Evolutionary conservation across 768 basidiomycete genomes (phyloP).

Genomic region (Candolleomyces eurysporus): DNA sequence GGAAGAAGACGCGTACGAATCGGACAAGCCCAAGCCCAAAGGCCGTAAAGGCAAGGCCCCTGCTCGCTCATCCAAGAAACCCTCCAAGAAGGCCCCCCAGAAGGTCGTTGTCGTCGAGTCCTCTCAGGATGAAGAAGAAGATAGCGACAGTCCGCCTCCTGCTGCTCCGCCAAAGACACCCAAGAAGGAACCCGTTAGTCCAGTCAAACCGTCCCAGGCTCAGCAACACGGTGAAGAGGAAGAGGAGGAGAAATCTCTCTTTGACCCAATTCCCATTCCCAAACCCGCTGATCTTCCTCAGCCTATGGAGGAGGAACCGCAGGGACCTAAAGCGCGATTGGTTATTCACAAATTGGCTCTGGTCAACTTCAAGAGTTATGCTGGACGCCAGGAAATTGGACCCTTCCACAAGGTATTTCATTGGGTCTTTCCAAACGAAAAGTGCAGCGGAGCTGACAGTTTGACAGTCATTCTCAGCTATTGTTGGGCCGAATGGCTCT

Average conservation of each 20-base stretch:
- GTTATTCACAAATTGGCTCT: slow-evolving; percentile 94
- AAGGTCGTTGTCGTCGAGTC: slow-evolving; percentile 23
- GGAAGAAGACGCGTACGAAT: slow-evolving; percentile 24
- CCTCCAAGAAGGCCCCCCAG: slow-evolving; percentile 18
- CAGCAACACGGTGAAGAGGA: slow-evolving; percentile 18
- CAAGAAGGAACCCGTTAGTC: slow-evolving; percentile 16
- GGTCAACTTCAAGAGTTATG: slow-evolving; percentile 97
- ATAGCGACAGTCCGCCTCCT: slow-evolving; percentile 19
- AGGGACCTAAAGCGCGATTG: slow-evolving; percentile 69
- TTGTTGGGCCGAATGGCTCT: slow-evolving; percentile 97
- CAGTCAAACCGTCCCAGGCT: slow-evolving; percentile 5
- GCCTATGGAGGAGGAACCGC: slow-evolving; percentile 48
- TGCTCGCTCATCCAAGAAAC: slow-evolving; percentile 21
- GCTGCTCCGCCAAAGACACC: slow-evolving; percentile 20
- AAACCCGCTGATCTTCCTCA: slow-evolving; percentile 32
- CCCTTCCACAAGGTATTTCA: slow-evolving; percentile 92
- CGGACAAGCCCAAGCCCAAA: slow-evolving; percentile 27
- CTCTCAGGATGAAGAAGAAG: slow-evolving; percentile 25
- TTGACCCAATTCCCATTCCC: slow-evolving; percentile 44
- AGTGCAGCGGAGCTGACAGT: not conserved
- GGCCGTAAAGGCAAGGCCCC: slow-evolving; percentile 27
- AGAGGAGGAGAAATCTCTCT: slow-evolving; percentile 44
- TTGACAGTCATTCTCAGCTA: slow-evolving; percentile 88
- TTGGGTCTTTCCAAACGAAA: not conserved
- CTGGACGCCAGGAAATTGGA: slow-evolving; percentile 93